Conservation (phyloP, 78 protist species). For the Guillardia theta region DNA sequence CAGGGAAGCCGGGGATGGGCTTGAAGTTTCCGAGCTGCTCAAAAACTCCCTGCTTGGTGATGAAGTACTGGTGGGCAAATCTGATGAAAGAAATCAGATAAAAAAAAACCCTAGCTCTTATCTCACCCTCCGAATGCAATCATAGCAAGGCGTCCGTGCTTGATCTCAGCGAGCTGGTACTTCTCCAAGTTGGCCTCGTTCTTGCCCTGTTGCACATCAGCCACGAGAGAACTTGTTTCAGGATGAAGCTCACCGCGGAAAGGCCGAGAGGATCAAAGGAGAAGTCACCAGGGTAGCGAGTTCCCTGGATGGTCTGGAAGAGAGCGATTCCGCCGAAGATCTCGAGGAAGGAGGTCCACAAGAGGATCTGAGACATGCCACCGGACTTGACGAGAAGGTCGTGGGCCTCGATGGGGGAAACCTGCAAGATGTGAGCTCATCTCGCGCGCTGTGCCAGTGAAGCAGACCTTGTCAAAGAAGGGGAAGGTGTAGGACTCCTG, state of each 20-base stretch:
- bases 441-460: not conserved
- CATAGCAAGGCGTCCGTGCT: slow-evolving; percentile 39
- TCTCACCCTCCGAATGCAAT: not conserved
- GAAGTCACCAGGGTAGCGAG: slow-evolving; percentile 31
- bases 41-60: slow-evolving; percentile 6
- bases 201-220: not conserved
- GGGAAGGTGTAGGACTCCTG: not conserved
- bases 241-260: not conserved
- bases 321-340: slow-evolving; percentile 41
- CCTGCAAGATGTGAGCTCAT: not conserved
- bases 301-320: slow-evolving; percentile 28
- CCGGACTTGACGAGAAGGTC: not conserved
- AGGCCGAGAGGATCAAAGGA: slow-evolving; percentile 27
- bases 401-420: slow-evolving; percentile 28
- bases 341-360: slow-evolving; percentile 38
- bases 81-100: not conserved
- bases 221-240: not conserved
- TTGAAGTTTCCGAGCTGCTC: slow-evolving; percentile 42
- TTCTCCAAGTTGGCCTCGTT: not conserved
- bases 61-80: not conserved
- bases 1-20: not conserved
- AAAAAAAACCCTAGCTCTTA: not conserved
- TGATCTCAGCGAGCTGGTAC: slow-evolving; percentile 43
- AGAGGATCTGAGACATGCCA: slow-evolving; percentile 39
- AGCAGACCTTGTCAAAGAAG: slow-evolving; percentile 21